Evolutionary conservation across 2,329 filamentous ascomycete genomes (phyloP).

Genomic region (Dothistroma pini): DNA sequence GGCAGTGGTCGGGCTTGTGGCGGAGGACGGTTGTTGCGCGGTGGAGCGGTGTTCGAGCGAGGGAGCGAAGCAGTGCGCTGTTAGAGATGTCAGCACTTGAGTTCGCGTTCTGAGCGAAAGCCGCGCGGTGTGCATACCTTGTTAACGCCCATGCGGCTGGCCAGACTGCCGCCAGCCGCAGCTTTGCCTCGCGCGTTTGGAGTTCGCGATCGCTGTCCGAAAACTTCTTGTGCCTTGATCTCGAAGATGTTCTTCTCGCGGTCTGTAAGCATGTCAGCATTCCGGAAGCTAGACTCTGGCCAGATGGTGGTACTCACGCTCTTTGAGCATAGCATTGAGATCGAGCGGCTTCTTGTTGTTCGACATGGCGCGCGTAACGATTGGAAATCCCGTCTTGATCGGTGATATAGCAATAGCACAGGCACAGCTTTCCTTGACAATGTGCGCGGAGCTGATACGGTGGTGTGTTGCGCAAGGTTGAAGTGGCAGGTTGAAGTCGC

Average conservation of each 20-base stretch:
- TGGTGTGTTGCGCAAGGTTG: not conserved
- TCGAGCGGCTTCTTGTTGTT: constrained; percentile 13
- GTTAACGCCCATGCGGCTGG: constrained; percentile 68
- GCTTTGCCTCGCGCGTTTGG: constrained; percentile 43
- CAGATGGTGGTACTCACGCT: constrained; percentile 14
- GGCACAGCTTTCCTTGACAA: not conserved
- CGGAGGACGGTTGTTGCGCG: constrained; percentile 20
- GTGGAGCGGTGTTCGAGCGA: constrained; percentile 23
- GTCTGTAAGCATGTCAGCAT: constrained; percentile 9
- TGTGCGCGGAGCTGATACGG: not conserved
- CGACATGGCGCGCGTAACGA: constrained; percentile 16
- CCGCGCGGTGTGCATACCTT: constrained; percentile 52
- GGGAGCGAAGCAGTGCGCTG: constrained; percentile 31
- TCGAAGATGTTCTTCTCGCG: constrained; percentile 26
- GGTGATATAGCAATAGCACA: not conserved
- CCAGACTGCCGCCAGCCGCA: constrained; percentile 52
- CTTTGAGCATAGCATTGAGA: constrained; percentile 22
- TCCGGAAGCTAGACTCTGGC: not conserved
- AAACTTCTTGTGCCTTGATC: constrained; percentile 65
- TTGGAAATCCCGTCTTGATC: not conserved
- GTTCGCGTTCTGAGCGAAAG: not conserved
- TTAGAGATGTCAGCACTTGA: not conserved
- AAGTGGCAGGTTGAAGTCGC: not conserved
- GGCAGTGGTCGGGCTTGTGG: constrained; percentile 16
- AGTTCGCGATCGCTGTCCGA: constrained; percentile 60